Evolutionary conservation across 331 rosid species (phyloP), one percentile per base, ranked within the genome.

Genomic region (Acacia concinna): DNA sequence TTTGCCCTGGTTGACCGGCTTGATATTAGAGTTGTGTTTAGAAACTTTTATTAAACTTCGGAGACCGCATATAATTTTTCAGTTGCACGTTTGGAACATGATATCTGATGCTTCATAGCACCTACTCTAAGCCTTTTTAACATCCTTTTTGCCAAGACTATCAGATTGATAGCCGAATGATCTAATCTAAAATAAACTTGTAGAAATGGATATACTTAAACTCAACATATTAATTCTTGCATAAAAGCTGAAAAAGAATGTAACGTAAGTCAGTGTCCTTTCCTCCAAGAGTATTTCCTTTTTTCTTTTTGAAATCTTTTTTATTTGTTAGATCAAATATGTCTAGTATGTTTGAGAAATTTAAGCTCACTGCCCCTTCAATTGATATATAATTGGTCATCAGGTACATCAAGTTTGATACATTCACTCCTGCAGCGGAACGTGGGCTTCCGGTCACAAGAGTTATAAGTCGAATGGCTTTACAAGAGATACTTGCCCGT

Each of bases 391-490:
- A 63, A 80, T 79, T 90, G 83, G 81, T 81, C 73, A 77, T 82
- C 88, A 96, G 99, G 99, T 96, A 96, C 88, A 78, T 91, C 87
- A 96, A 96, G 90, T 93, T 96, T 89, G 99, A 96, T 85, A 96
- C 98, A 51, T 96, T 93, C 98, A 93, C 94, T 76, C 99, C 99
- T 77, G 99, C 99, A 77, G 97, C 18, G 27, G 99, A 96, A 81
- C 93, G 93, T 1, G 99, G 99, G 52, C 90, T 96, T 82, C 99
- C 99, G 2, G 97, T 96, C 79, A 96, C 99, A 6, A 90, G 99
- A 84, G 97, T 96, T 62, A 93, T 96, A 78, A 96, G 97, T 81
- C 82, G 99, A 68, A 89, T 96, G 90, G 43, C 94, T 21, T 84
- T 96, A 84, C 99, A 96, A 85, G 89, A 93, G 83, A 96, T 96